These are phyloP conservation scores for Alternaria hordeiaustralica DNA, from an alignment of 2,329 filamentous ascomycete genomes.

Conservation along the genomic window DNA sequence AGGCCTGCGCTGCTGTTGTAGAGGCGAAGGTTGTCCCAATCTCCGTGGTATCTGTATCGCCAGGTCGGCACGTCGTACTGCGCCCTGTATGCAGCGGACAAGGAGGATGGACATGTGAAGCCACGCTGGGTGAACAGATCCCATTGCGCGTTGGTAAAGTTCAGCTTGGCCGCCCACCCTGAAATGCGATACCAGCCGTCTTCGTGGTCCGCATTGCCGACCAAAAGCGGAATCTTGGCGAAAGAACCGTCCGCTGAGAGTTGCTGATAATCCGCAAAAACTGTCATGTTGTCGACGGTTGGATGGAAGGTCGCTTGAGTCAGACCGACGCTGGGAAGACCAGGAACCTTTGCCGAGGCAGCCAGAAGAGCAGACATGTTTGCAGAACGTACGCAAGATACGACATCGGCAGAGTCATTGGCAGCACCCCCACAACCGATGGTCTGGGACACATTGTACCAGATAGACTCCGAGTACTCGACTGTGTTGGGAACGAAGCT, in stretches of 20 bases:
- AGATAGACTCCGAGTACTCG: conserved; percentile 30
- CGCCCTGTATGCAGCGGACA: conserved; percentile 26
- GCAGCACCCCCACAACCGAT: conserved; percentile 44
- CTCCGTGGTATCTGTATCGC: conserved; percentile 47
- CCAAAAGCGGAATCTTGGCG: conserved; percentile 30
- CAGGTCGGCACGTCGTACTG: conserved; percentile 42
- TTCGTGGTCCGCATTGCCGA: conserved; percentile 34
- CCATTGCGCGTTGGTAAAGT: conserved; percentile 33
- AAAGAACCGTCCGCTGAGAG: conserved; percentile 30
- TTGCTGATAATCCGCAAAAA: conserved; percentile 38
- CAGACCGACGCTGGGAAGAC: conserved; percentile 32
- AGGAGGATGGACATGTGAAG: conserved; percentile 34
- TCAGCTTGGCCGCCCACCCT: conserved; percentile 27
- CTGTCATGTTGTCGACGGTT: conserved; percentile 38
- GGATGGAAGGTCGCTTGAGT: conserved; percentile 40
- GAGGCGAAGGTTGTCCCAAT: conserved; percentile 44
- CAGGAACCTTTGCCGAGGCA: conserved; percentile 34
- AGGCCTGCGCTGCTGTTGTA: conserved; percentile 37
- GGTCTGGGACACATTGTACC: conserved; percentile 48
- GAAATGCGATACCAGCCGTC: conserved; percentile 38
- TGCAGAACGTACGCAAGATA: conserved; percentile 48
- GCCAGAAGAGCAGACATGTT: conserved; percentile 27
- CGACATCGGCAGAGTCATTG: conserved; percentile 30
- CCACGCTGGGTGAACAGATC: conserved; percentile 28
- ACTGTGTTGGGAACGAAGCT: conserved; percentile 38